Conservation (phyloP, 148 eudicot genomes). For the Chenopodium quinoa region DNA sequence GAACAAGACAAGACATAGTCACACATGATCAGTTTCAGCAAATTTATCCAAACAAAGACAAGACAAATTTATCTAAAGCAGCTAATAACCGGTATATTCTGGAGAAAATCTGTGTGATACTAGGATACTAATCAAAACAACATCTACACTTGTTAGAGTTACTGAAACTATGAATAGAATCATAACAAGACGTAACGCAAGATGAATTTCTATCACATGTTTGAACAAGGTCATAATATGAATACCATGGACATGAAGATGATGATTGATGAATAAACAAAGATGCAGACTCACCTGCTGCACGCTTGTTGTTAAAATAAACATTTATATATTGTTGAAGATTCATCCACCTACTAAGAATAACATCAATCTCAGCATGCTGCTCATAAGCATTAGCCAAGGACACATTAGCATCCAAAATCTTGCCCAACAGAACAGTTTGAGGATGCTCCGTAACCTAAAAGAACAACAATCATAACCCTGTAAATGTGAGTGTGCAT, state of each 20-base stretch:
- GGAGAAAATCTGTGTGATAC: too few species aligned
- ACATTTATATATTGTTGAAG: conserved; percentile 83
- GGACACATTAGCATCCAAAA: conserved; percentile 60
- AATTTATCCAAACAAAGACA: too few species aligned
- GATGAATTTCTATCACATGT: too few species aligned
- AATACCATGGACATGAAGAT: too few species aligned
- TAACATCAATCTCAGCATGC: conserved; percentile 36
- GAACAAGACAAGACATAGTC: background rate
- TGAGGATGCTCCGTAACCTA: conserved; percentile 65
- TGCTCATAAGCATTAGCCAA: conserved; percentile 55
- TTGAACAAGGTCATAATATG: too few species aligned
- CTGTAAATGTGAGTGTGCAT: too few species aligned
- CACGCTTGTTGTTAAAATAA: conserved; percentile 68
- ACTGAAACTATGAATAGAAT: too few species aligned
- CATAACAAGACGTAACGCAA: too few species aligned
- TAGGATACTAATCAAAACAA: too few species aligned
- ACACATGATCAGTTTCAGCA: background rate
- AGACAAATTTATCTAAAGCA: background rate
- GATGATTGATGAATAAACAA: background rate
- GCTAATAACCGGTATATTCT: too few species aligned
- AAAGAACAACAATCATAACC: conserved; percentile 9
- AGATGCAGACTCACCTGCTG: conserved; percentile 45
- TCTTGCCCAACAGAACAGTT: conserved; percentile 63
- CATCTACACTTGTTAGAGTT: too few species aligned
- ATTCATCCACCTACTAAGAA: conserved; percentile 52